These are phyloP conservation scores for Fraxinus velutina DNA, from an alignment of 305 asterid genomes.

Conservation along the genomic window DNA sequence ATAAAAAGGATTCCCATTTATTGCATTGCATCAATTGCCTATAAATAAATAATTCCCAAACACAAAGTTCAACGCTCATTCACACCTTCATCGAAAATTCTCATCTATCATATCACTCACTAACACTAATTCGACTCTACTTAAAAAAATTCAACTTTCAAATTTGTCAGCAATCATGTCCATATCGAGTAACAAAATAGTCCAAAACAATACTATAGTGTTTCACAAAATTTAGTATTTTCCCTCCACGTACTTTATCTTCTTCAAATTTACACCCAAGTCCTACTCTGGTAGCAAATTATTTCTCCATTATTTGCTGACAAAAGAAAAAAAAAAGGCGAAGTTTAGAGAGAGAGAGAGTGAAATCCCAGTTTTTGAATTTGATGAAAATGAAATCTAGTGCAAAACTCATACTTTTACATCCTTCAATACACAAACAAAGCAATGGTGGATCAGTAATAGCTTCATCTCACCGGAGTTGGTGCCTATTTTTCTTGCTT, in stretches of 20 bases:
- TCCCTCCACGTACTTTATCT: neutral
- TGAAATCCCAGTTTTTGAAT: neutral
- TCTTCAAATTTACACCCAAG: neutral
- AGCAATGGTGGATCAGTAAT: slow-evolving; percentile 19
- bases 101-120: neutral
- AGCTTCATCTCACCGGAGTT: slow-evolving; percentile 32
- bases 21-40: slow-evolving; percentile 2
- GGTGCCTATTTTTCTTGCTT: slow-evolving; percentile 27
- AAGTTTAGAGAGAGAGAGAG: neutral
- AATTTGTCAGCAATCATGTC: neutral
- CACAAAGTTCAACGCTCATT: neutral
- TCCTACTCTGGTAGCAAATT: neutral
- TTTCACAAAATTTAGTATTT: neutral
- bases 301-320: neutral
- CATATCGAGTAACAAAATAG: neutral
- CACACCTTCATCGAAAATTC: neutral
- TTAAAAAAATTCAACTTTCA: neutral
- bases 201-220: neutral
- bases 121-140: neutral
- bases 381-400: slow-evolving; percentile 30
- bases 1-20: slow-evolving; percentile 4
- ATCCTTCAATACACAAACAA: slow-evolving; percentile 30
- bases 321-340: neutral
- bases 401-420: slow-evolving; percentile 37
- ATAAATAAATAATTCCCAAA: neutral